A percentile compares a stretch with the other conserved stretches of the same genome.
phyloP scores from a whole-genome alignment of 1,284 basidiomycete species.

The Tranzscheliella williamsii region DNA sequence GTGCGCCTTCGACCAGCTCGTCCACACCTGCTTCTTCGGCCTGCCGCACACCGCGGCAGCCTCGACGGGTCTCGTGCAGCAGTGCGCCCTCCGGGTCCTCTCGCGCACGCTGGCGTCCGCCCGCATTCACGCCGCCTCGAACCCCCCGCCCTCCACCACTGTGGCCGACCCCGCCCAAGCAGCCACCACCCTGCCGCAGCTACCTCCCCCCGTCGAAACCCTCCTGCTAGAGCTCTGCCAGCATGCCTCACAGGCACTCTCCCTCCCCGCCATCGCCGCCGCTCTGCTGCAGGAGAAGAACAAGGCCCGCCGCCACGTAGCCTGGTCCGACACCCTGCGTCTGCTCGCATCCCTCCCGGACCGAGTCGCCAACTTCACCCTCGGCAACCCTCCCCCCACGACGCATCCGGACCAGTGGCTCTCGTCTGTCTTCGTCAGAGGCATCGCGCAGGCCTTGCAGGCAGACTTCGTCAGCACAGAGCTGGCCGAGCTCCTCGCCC shows the following conservation, averaged over 20 bases:
- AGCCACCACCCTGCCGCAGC: too few relatives aligned
- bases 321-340: slow-evolving; percentile 18
- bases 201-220: too few relatives aligned
- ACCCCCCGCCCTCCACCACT: too few relatives aligned
- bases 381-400: neutral
- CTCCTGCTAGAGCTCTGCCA: too few relatives aligned
- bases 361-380: slow-evolving; percentile 19
- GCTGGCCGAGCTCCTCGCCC: neutral
- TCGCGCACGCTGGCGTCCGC: slow-evolving; percentile 1
- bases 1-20: neutral
- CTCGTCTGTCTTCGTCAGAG: slow-evolving; percentile 8
- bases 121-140: neutral
- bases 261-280: neutral
- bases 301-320: slow-evolving; percentile 6
- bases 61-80: slow-evolving; percentile 8
- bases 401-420: slow-evolving; percentile 1
- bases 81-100: slow-evolving; percentile 7
- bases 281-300: slow-evolving; percentile 2
- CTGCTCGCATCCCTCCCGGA: slow-evolving; percentile 10
- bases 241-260: slow-evolving; percentile 3
- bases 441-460: slow-evolving; percentile 1
- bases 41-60: neutral
- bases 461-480: neutral
- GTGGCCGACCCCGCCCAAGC: too few relatives aligned
- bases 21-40: slow-evolving; percentile 11